A percentile compares a stretch with the other conserved stretches of the same genome.
Conservation (phyloP, 2,329 filamentous ascomycete genomes). For the Thielaviopsis euricoi region DNA sequence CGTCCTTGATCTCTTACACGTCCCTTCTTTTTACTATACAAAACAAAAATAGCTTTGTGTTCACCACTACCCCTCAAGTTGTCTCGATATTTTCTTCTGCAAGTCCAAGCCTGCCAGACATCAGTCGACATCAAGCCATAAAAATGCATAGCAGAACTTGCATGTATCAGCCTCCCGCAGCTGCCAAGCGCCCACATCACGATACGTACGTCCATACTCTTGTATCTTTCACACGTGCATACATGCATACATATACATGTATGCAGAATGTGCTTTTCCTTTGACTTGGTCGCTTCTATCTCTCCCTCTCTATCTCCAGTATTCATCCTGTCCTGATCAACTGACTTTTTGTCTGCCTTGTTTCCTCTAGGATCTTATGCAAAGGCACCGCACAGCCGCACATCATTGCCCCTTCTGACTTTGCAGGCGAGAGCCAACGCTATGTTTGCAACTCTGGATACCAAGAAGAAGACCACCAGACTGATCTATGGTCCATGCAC, state of each 20-base stretch:
- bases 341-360: background rate
- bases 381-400: background rate
- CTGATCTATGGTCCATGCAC: constrained; percentile 53
- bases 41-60: background rate
- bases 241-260: background rate
- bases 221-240: background rate
- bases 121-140: background rate
- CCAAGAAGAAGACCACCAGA: constrained; percentile 49
- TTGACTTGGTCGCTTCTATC: background rate
- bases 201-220: background rate
- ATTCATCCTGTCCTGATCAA: background rate
- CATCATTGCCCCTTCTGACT: background rate
- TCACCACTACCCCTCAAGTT: background rate
- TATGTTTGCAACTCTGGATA: constrained; percentile 61
- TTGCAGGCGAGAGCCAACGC: constrained; percentile 12
- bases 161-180: background rate
- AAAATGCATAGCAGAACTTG: background rate
- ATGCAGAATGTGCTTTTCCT: too few relatives aligned
- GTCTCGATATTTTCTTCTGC: background rate
- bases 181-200: background rate
- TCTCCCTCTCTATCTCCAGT: background rate
- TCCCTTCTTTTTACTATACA: background rate
- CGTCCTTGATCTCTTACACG: background rate
- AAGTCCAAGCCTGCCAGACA: background rate
- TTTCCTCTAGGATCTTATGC: background rate